phyloP scores from a whole-genome alignment of 352 stramenopile genomes.

The Phytophthora tentaculata region DNA sequence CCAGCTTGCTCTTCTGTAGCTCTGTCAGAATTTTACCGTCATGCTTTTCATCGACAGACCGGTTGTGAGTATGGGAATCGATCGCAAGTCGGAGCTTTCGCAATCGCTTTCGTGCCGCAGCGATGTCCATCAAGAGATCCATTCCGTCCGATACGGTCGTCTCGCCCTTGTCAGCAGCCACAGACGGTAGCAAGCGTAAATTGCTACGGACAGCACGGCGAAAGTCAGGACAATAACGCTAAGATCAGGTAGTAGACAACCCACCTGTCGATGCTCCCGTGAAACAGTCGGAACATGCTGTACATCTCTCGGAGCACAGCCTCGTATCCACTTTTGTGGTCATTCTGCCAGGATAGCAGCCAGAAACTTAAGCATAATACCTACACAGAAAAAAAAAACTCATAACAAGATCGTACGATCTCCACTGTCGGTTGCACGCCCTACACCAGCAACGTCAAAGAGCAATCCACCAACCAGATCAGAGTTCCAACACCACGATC shows the following conservation, averaged over 20 bases:
- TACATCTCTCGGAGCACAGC: conserved; percentile 54
- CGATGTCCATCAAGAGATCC: conserved; percentile 54
- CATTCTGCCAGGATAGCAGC: conserved; percentile 29
- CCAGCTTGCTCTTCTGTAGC: conserved; percentile 17
- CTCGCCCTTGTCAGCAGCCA: not conserved
- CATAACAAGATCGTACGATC: conserved; percentile 32
- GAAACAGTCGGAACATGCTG: conserved; percentile 59
- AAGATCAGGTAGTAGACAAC: not conserved
- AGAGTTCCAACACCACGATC: not conserved
- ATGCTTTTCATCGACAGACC: conserved; percentile 7
- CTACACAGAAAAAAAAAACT: not conserved
- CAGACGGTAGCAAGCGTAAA: conserved; percentile 27
- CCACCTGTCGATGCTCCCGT: conserved; percentile 57
- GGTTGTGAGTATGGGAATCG: conserved; percentile 15
- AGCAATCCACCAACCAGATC: conserved; percentile 2
- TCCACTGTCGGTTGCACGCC: conserved; percentile 35
- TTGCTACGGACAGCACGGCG: conserved; percentile 23
- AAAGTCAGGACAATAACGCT: not conserved
- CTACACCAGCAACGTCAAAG: conserved; percentile 19
- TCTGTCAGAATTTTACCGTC: conserved; percentile 9
- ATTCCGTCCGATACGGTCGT: conserved; percentile 46
- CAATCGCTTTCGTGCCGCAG: conserved; percentile 40
- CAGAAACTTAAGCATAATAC: not conserved
- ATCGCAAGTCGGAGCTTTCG: conserved; percentile 52
- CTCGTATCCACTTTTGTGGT: conserved; percentile 44